Conservation (phyloP, 2,329 filamentous ascomycete genomes). For the Bipolaris gigantea region DNA sequence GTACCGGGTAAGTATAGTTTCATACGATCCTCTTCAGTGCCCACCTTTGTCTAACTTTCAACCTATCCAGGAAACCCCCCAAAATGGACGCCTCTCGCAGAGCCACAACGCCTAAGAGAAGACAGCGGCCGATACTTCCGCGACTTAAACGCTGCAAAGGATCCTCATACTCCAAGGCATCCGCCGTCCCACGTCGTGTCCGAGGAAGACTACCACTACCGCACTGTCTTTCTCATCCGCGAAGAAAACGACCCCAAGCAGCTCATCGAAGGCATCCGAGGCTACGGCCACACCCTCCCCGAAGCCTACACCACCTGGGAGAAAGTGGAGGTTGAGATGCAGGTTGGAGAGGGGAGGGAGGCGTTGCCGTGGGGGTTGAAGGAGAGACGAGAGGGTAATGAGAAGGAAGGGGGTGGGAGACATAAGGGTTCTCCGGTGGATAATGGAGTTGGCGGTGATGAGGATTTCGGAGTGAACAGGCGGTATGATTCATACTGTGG, state of each 20-base stretch:
- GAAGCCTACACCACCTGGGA: conserved; percentile 65
- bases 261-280: conserved; percentile 57
- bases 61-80: conserved; percentile 53
- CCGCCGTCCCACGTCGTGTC: conserved; percentile 52
- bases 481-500: too few relatives aligned
- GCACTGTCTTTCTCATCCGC: conserved; percentile 64
- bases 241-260: conserved; percentile 63
- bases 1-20: conserved; percentile 27
- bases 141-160: conserved; percentile 58
- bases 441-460: not conserved
- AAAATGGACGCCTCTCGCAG: conserved; percentile 52
- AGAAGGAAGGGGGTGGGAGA: accelerated
- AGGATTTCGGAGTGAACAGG: not conserved
- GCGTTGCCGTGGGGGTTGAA: conserved; percentile 23
- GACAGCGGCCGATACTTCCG: conserved; percentile 57
- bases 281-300: conserved; percentile 68
- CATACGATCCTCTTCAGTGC: too few relatives aligned
- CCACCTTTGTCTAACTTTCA: conserved; percentile 3
- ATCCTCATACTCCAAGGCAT: conserved; percentile 56
- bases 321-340: conserved; percentile 42
- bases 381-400: conserved; percentile 15
- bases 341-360: conserved; percentile 27
- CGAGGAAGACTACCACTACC: conserved; percentile 42
- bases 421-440: not conserved
- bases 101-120: conserved; percentile 40